These are phyloP conservation scores for Jatropha curcas DNA, from an alignment of 345 rosid genomes.

Conservation along the genomic window DNA sequence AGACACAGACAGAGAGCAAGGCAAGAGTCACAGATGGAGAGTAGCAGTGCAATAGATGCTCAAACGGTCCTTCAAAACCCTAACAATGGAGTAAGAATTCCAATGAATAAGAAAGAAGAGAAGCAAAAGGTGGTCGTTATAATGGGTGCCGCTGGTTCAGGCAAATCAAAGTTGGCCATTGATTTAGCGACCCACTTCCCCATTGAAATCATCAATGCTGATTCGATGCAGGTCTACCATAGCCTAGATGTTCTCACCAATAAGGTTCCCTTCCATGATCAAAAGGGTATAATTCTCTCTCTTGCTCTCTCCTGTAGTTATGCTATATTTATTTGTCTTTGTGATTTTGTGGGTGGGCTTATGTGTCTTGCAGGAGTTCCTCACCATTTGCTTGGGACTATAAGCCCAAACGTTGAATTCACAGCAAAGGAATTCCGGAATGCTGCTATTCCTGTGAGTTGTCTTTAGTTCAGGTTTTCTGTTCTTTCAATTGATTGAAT, in stretches of 20 bases:
- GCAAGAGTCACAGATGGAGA: constrained; percentile 27
- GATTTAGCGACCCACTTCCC: constrained; percentile 77
- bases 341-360: background rate
- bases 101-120: constrained; percentile 15
- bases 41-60: background rate
- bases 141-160: constrained; percentile 92
- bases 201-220: constrained; percentile 86
- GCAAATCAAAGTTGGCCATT: constrained; percentile 82
- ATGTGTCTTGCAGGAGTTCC: constrained; percentile 57
- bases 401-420: constrained; percentile 63
- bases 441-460: constrained; percentile 69
- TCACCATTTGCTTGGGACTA: constrained; percentile 82
- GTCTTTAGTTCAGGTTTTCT: background rate
- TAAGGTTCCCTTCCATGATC: constrained; percentile 65
- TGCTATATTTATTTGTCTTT: background rate
- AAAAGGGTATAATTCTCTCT: constrained; percentile 53
- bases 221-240: constrained; percentile 90
- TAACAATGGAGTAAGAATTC: constrained; percentile 24
- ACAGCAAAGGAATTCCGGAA: constrained; percentile 78
- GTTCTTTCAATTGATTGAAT: background rate
- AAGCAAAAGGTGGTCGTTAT: constrained; percentile 71
- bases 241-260: constrained; percentile 92
- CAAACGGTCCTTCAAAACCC: constrained; percentile 38
- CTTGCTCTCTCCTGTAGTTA: background rate
- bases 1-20: background rate